Evolutionary conservation across 2,329 filamentous ascomycete species (phyloP), one percentile per base, ranked within the genome.

Genomic region (Rhexocercosporidium sp.): DNA sequence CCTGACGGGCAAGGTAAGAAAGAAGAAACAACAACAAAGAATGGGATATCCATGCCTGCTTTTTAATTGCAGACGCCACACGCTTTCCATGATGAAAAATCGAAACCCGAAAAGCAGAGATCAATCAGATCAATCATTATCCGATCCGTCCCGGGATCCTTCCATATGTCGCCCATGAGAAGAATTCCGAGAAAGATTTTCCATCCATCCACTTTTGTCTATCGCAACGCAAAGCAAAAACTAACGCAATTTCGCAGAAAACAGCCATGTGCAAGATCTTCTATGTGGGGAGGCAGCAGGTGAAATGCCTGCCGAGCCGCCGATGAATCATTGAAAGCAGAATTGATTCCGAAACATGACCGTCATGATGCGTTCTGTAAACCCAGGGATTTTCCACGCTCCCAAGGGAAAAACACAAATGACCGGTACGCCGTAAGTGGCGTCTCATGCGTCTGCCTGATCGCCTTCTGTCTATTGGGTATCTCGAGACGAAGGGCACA

Each of bases 301-400:
- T 37, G 3, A 22, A 65, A 54, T 39, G 63, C 51, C 66, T 59
- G 66, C 64, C 56, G 67, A 73, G 72, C 73, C 66, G 72, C 71
- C 68, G 75, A 73, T 66, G 49, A 54, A 67, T 57, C 63, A 60
- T 57, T 64, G 59, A 65, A 64, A 70, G 66, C 68, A 67, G 62
- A 64, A 62, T 64, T 68, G 67, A 72, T 72, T 72, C 67, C 75
- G 60, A 67, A 74, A 73, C 73, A 76, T 76, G 70, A 73, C 75
- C 72, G 73, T 77, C 74, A 74, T 77, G 75, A 77, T 75, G 75
- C 75, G 72, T 74, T 75, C 68, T 74, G 69, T 74, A 41, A n/a
- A 70, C 70, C 71, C 68, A 73, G 62, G 62, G 73, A 69, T 66
- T 66, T 68, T 70, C 69, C 65, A 64, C 68, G 62, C 65, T 44